Evolutionary conservation across 352 stramenopile species (phyloP), one percentile per base, ranked within the genome.

Genomic region (Aphanomyces stellatus): DNA sequence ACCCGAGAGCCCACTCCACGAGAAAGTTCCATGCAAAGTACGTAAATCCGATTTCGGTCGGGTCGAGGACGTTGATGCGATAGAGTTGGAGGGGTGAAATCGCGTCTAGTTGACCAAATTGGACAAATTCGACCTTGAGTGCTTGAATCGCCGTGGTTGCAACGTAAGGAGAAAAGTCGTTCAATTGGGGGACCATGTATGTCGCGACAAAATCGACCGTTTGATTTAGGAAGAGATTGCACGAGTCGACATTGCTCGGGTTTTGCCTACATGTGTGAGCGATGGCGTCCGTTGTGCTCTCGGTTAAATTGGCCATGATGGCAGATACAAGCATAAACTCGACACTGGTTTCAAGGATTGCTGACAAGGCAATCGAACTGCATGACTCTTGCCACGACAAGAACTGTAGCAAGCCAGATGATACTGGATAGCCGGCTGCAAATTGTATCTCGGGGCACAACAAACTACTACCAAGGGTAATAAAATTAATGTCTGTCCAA

Each of bases 11-110:
- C 57, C 57, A 65, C 11, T 65, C 57, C 27, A 34, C 28, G 30
- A 65, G 35, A 22, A 35, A 65, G 25, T 17, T 53, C 31, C 34
- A 65, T 11, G 28, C 33, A 46, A 53, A 65, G 24, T 34, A 53
- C 5, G 4, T 11, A 65, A 65, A 65, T 5, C 17, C 37, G 42
- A 27, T 22, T 24, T 25, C 30, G n/a, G 7, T 51, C 6, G 8
- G 19, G 43, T 65, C 33, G 15, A 65, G 24, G 1, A 65, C 35
- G 11, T 19, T 19, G 6, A 41, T 65, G 41, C 15, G 35, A 10
- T 28, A 24, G 1, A 53, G 27, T 27, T 13, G 17, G 6, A 53
- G 25, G 2, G 57, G 17, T 19, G 55, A 51, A 19, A 22, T 27
- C 1, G 2, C 10, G 19, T 46, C 53, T 11, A 48, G n/a, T 1